Percentiles rank a stretch among this genome's conserved stretches.
Evolutionary conservation across 1,284 basidiomycete genomes (phyloP).

Genomic region (Ceraceosorus guamensis): DNA sequence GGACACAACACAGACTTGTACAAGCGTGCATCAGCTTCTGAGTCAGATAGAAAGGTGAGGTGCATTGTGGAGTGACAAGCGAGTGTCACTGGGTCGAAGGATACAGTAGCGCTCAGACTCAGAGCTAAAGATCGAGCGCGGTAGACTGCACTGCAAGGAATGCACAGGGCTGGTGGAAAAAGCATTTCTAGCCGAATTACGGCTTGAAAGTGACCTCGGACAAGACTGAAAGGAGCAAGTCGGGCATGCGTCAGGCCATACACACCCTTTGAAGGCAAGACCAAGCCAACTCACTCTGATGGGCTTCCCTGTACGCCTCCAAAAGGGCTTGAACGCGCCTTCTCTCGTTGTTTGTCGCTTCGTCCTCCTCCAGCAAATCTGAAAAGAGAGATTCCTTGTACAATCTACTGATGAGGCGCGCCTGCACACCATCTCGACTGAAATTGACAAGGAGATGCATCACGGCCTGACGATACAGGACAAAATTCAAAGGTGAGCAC

Average conservation of each 20-base stretch:
- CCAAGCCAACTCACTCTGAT: slow-evolving; percentile 4
- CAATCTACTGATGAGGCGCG: slow-evolving; percentile 78
- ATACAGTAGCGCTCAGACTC: too few relatives aligned
- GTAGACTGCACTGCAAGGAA: too few relatives aligned
- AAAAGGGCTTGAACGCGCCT: slow-evolving; percentile 86
- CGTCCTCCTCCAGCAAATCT: slow-evolving; percentile 90
- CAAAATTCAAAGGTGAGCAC: neutral
- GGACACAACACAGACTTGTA: too few relatives aligned
- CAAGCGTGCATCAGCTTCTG: too few relatives aligned
- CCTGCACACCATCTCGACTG: slow-evolving; percentile 92
- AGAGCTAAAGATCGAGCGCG: too few relatives aligned
- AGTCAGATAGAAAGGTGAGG: too few relatives aligned
- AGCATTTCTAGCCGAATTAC: too few relatives aligned
- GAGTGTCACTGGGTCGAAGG: too few relatives aligned
- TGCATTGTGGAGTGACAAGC: too few relatives aligned
- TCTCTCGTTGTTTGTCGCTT: slow-evolving; percentile 84
- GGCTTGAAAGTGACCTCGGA: slow-evolving; percentile 37
- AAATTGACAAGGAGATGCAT: slow-evolving; percentile 76
- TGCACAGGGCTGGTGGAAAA: too few relatives aligned
- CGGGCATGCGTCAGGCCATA: neutral
- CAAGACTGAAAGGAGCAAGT: slow-evolving; percentile 13
- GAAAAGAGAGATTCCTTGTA: slow-evolving; percentile 77
- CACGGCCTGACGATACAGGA: slow-evolving; percentile 55
- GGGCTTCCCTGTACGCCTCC: slow-evolving; percentile 91
- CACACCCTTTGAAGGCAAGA: neutral